A percentile compares a stretch with the other conserved stretches of the same genome.
These are phyloP conservation scores for Bimuria novae-zelandiae DNA, from an alignment of 2,329 filamentous ascomycete species.

Conservation along the genomic window DNA sequence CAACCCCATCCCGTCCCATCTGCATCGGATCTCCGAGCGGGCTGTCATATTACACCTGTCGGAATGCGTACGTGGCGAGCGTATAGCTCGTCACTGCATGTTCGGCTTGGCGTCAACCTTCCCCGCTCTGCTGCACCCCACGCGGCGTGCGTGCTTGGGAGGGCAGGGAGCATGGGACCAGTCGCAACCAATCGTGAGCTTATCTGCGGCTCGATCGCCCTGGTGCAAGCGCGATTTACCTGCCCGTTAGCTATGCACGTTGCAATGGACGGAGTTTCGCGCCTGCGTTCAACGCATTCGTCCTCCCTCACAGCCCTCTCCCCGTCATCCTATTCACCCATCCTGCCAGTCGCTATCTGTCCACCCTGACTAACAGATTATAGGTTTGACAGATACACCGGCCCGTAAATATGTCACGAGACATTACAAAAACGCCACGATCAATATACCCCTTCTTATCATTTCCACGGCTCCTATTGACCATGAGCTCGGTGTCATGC, in stretches of 20 bases:
- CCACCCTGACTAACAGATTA: slow-evolving; percentile 16
- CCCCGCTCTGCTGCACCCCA: slow-evolving; percentile 17
- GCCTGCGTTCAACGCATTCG: slow-evolving; percentile 1
- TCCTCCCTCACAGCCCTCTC: neutral
- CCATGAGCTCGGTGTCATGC: slow-evolving; percentile 2
- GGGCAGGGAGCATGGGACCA: slow-evolving; percentile 9
- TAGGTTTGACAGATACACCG: slow-evolving; percentile 41
- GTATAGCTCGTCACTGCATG: slow-evolving; percentile 3
- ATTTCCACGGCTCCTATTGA: neutral
- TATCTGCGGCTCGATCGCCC: slow-evolving; percentile 5
- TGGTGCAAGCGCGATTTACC: neutral
- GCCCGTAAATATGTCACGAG: slow-evolving; percentile 26
- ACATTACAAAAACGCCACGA: slow-evolving; percentile 9
- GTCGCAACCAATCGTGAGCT: slow-evolving; percentile 13
- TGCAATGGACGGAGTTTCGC: neutral
- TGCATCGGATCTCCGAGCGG: neutral
- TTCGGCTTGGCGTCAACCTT: slow-evolving; percentile 14
- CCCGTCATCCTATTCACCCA: neutral
- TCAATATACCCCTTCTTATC: slow-evolving; percentile 16
- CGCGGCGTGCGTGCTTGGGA: slow-evolving; percentile 7
- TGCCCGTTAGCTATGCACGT: neutral
- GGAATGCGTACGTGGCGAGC: slow-evolving; percentile 3
- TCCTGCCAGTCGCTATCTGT: neutral
- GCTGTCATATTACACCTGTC: slow-evolving; percentile 2
- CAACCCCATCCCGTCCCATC: neutral